Base-by-base conservation (phyloP, 139 green algal genomes). In the Micractinium conductrix region DNA sequence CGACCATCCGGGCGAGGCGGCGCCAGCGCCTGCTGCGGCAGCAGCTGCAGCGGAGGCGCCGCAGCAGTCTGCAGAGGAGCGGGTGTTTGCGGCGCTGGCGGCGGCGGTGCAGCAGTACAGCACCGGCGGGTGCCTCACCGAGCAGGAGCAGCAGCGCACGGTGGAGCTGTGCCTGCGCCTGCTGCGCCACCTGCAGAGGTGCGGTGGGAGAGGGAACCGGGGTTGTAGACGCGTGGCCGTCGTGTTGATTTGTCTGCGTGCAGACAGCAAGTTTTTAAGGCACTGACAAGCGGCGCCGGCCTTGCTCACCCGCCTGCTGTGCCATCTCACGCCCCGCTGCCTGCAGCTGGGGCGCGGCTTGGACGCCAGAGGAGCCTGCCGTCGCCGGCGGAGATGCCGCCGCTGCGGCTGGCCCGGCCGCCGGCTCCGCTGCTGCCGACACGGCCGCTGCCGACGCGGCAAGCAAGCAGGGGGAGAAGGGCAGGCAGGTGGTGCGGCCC, bases 181-280 rank as follows among this genome's bases (percentile, higher is more conserved):
- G 88, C 89, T 97, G 86, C 74, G 78, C 8, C 89, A 93, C 80
- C 80, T 97, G 80, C 87, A 94, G 38, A 85, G 82, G 65, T 86
- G 85, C 58, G 91, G 88, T 72, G 37, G 0, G 8, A 21, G 70
- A 14, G 3, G 70, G 21, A 43, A 19, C 9, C 8, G 65, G 65
- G 42, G 9, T 16, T 58, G 26, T 3, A 9, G 19, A 16, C 35
- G 37, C 48, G 48, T 14, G 12, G 12, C 48, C 48, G 10, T 14
- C 48, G 14, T 58, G 48, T 10, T 22, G 48, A 58, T 14, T 58
- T 62, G 53, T 16, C 5, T 62, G 8, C 53, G 26, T 19, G 19
- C 53, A 62, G 8, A 19, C 53, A 30, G 53, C 10, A 22, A 19
- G 53, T 21, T 22, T 4, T 62, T 14, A 5, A 5, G 24, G 53